Evolutionary conservation across 2,329 filamentous ascomycete species (phyloP).

Genomic region (Penicillium sp.): DNA sequence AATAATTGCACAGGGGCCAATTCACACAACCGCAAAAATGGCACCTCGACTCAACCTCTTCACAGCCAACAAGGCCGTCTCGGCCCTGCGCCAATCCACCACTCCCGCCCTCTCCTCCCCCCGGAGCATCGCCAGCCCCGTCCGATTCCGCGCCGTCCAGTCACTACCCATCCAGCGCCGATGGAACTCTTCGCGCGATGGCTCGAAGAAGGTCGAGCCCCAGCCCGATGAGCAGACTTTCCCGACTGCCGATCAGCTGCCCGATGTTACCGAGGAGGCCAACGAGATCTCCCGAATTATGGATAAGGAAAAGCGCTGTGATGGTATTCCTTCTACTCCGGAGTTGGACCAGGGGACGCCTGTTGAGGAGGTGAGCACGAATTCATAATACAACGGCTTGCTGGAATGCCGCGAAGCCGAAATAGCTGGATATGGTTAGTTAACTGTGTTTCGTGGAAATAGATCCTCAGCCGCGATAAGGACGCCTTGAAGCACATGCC

Average conservation of each 20-base stretch:
- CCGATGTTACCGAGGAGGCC: constrained; percentile 66
- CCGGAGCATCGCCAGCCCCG: constrained; percentile 26
- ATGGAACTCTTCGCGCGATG: constrained; percentile 38
- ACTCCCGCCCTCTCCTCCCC: constrained; percentile 22
- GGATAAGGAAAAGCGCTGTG: constrained; percentile 45
- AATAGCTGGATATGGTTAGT: not conserved
- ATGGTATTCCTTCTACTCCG: constrained; percentile 49
- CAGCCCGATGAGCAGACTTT: constrained; percentile 36
- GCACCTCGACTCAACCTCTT: constrained; percentile 56
- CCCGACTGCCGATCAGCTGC: constrained; percentile 54
- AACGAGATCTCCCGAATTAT: constrained; percentile 59
- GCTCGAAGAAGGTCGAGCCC: constrained; percentile 28
- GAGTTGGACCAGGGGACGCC: constrained; percentile 66
- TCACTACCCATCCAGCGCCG: constrained; percentile 26
- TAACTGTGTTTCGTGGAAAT: constrained; percentile 5
- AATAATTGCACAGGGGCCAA: constrained; percentile 9
- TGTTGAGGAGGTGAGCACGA: constrained; percentile 59
- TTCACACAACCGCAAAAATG: constrained; percentile 43
- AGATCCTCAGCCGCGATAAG: constrained; percentile 65
- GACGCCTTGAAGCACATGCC: constrained; percentile 63
- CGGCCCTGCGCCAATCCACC: constrained; percentile 34
- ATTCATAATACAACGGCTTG: not conserved
- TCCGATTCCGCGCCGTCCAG: constrained; percentile 22
- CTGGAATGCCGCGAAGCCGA: not conserved
- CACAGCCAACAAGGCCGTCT: constrained; percentile 34